Conservation (phyloP, 2,329 filamentous ascomycete genomes). For the Corniculantispora saksenae region DNA sequence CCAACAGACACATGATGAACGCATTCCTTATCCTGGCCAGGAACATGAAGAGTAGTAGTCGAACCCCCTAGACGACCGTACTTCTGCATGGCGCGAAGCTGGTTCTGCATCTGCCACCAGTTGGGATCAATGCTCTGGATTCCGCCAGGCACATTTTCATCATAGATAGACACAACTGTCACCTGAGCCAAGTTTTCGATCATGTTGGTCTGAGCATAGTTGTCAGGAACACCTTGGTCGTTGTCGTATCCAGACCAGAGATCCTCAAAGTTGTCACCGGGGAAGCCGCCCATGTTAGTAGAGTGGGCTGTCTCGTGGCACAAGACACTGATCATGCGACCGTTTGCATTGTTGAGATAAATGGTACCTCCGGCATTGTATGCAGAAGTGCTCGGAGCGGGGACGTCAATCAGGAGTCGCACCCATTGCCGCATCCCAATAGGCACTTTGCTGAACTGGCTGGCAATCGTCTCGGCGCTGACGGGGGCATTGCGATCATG, state of each 20-base stretch:
- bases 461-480: conserved; percentile 2
- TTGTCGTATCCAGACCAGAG: conserved; percentile 10
- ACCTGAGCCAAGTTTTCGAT: conserved; percentile 14
- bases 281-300: conserved; percentile 11
- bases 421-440: conserved; percentile 16
- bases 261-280: conserved; percentile 3
- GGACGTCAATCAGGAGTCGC: conserved; percentile 11
- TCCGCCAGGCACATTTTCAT: conserved; percentile 7
- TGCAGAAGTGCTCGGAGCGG: not conserved
- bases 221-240: conserved; percentile 7
- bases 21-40: conserved; percentile 10
- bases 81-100: conserved; percentile 8
- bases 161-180: conserved; percentile 3
- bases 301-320: conserved; percentile 13
- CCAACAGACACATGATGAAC: conserved; percentile 8
- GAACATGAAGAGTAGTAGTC: not conserved
- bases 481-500: conserved; percentile 3
- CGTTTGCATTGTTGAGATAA: not conserved
- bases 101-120: conserved; percentile 14
- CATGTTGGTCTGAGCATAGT: conserved; percentile 14
- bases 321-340: conserved; percentile 9
- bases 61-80: conserved; percentile 11
- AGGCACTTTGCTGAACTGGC: conserved; percentile 13
- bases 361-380: conserved; percentile 10
- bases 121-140: not conserved